Evolutionary conservation across 345 rosid species (phyloP), one percentile per base, ranked within the genome.

Genomic region (Sonneratia alba): DNA sequence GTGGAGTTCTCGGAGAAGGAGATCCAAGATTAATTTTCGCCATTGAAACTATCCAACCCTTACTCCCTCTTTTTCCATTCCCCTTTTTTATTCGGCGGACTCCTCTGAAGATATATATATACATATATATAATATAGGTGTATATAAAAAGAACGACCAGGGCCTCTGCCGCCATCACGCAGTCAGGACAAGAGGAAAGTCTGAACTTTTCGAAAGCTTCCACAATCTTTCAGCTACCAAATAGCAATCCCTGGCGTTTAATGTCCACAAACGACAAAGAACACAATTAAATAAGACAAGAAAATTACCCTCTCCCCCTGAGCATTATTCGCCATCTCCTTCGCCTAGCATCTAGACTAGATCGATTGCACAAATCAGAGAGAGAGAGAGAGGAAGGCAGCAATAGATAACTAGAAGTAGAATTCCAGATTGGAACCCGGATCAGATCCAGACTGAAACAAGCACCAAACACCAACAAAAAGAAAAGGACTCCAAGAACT

Each of bases 191-290:
- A 85, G 69, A 67, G n/a, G 74, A 85, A 77, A 78, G 77, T 76
- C 79, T 78, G 4, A 79, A 76, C 82, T 81, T 86, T 79, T 56
- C 67, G 13, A 85, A 84, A 83, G 87, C 76, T 83, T 71, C 68
- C 71, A 83, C 13, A 76, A 77, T 76, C 79, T 80, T 76, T 81
- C 74, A 80, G 77, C 82, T 73, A 75, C 78, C 75, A 74, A 79
- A 77, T 72, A 77, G 78, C 73, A 71, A 45, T 42, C 45, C 66
- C 62, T 72, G 49, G 16, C 32, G 57, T 74, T 75, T 70, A 77
- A 68, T 70, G 70, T 48, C 14, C 24, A n/a, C 45, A 76, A 49
- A 49, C 4, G 45, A 42, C 45, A 42, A 42, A 27, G 32, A 27
- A 27, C 32, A 27, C 32, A 1, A 42, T 42, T 42, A 42, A 42